Conservation (phyloP, 768 basidiomycete genomes). For the Boletus sp. region DNA sequence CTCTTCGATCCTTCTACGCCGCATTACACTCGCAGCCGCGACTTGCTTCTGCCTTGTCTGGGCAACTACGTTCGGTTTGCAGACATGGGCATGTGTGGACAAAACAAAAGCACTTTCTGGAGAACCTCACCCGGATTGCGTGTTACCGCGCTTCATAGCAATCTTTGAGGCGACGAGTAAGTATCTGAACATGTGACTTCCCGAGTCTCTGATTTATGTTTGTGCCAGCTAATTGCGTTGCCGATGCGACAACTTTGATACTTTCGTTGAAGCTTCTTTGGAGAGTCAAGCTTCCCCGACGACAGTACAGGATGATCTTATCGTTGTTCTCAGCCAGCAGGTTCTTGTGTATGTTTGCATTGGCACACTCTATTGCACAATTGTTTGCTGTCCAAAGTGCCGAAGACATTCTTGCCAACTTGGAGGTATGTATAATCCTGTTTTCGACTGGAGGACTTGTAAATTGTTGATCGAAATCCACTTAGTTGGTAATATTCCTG, state of each 20-base stretch:
- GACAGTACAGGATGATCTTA: slow-evolving; percentile 16
- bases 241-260: background rate
- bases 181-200: background rate
- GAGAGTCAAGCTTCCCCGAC: slow-evolving; percentile 13
- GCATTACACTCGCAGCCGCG: background rate
- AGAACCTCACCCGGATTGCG: background rate
- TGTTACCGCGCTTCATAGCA: background rate
- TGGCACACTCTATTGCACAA: background rate
- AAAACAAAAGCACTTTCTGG: background rate
- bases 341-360: background rate
- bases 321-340: background rate
- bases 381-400: background rate
- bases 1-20: background rate
- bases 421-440: background rate
- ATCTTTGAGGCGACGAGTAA: slow-evolving; percentile 7
- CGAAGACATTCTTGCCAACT: background rate
- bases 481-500: background rate
- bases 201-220: too few species aligned
- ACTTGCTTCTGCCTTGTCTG: slow-evolving; percentile 1
- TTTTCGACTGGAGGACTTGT: background rate
- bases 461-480: background rate
- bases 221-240: slow-evolving; percentile 3
- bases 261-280: slow-evolving; percentile 15
- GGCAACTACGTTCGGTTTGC: slow-evolving; percentile 2
- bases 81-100: slow-evolving; percentile 9